These are phyloP conservation scores for Biscogniauxia mediterranea DNA, from an alignment of 2,329 filamentous ascomycete species.

Conservation along the genomic window DNA sequence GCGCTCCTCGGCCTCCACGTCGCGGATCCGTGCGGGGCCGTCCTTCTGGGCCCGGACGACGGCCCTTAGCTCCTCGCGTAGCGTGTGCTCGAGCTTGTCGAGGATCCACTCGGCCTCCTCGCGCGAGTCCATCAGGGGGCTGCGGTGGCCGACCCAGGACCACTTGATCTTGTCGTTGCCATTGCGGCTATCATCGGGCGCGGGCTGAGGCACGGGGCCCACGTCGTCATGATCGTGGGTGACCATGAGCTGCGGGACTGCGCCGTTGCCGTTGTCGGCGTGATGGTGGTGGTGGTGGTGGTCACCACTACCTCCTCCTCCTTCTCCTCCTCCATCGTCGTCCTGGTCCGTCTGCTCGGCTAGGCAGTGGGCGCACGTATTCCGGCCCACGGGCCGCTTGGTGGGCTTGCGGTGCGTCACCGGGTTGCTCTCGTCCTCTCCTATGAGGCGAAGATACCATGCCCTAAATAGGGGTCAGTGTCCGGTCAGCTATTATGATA, in stretches of 20 bases:
- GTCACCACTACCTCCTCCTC: not conserved
- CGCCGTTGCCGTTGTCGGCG: constrained; percentile 4
- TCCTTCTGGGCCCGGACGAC: constrained; percentile 19
- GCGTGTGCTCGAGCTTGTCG: constrained; percentile 56
- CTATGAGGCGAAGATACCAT: constrained; percentile 77
- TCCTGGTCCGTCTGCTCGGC: not conserved
- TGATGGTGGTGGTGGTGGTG: constrained; percentile 1
- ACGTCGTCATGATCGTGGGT: no score
- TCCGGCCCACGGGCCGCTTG: constrained; percentile 8
- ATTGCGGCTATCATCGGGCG: not conserved
- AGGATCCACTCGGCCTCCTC: constrained; percentile 73
- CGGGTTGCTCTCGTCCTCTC: constrained; percentile 56
- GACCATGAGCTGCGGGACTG: no score
- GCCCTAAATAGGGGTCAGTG: constrained; percentile 51
- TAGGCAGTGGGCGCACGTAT: not conserved
- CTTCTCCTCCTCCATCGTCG: not conserved
- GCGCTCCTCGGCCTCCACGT: constrained; percentile 25
- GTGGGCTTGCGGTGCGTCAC: constrained; percentile 45
- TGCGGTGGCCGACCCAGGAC: constrained; percentile 72
- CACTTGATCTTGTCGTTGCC: constrained; percentile 44
- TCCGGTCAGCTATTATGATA: no score
- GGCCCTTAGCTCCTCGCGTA: constrained; percentile 49
- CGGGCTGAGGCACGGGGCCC: no score
- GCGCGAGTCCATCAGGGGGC: constrained; percentile 66
- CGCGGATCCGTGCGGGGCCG: constrained; percentile 5